Base-by-base conservation (phyloP, 768 basidiomycete species). In the Mycena rosella region DNA sequence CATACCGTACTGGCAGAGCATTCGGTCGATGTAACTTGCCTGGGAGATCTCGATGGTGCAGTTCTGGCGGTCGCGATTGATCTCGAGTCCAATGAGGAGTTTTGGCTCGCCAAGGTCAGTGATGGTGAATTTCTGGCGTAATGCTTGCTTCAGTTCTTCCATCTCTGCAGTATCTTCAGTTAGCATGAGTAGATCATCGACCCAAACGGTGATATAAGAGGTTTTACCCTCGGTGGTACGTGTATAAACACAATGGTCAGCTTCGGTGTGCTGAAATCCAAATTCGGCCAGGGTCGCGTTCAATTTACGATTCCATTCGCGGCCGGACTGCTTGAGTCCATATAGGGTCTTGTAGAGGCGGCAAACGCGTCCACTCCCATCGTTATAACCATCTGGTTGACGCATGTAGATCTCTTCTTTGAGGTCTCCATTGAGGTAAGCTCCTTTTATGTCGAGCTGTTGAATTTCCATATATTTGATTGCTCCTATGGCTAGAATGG, bases 171-270 rank as follows among this genome's bases (percentile, higher is more conserved):
- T 44, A 18, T 38, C 54, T 18, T 56, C 54, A 24, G 54, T 56
- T 24, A 56, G 40, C 30, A 56, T 3, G 36, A 56, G 54, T 56
- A 56, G 18, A 56, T 56, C 54, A 42, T 56, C 38, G 38, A 56
- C 54, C 54, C 54, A 56, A 17, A 56, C 54, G 3, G 54, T 56
- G 54, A 56, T 56, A 42, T 56, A 56, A 11, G 54, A 56, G 38
- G 54, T 56, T 56, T 56, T 56, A 36, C 22, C 53, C 53, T 36
- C 53, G 32, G 27, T 32, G 53, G 53, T 54, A 32, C 29, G 52
- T 54, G 52, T 49, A 49, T 49, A 49, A 17, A 49, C 48, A 49
- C 24, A 49, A 49, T 49, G 48, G 48, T 49, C 48, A 20, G 48
- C 48, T 49, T 49, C 48, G 13, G 48, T 49, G 48, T 49, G 48